Evolutionary conservation across 345 rosid species (phyloP), one percentile per base, ranked within the genome.

Genomic region (Gossypium mustelinum): DNA sequence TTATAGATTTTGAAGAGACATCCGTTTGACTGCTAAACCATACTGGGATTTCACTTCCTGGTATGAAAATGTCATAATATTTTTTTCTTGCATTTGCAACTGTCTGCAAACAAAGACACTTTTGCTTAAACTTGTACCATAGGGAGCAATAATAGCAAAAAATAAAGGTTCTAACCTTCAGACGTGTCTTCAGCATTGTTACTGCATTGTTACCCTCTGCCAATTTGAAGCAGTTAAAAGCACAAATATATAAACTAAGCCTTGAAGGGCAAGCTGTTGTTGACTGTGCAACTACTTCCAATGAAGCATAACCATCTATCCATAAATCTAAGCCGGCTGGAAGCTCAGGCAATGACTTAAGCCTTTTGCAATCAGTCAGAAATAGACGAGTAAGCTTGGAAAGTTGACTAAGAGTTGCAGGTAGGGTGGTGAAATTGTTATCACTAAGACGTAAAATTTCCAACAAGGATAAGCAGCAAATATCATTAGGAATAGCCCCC

Each of bases 321-420:
- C 45, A 55, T 41, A 79, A 27, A 27, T 24, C n/a, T 44, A 78
- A 56, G 14, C 72, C 5, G 7, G 25, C 27, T 51, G 81, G 87
- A 74, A 81, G 82, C 56, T 80, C 82, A 2, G 79, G 81, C 70
- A 86, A 43, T 39, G 77, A 75, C 62, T 44, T 76, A 57, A 86
- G 86, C 65, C 67, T 68, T 73, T 50, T 72, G 59, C 85, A 86
- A 12, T 58, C 64, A 57, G 45, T 45, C n/a, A 86, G 9, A 2
- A 1, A 0, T 24, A 83, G 79, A 41, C 6, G 22, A 34, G 0
- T 39, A 25, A 83, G 79, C 14, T 68, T 48, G 67, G 77, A 41
- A 29, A 84, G 85, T 12, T 67, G 63, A 44, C 39, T 64, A 60
- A 86, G 64, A 51, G 81, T 76, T n/a, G 20, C 20, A 0, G 89